These are phyloP conservation scores for Lactarius indigo DNA, from an alignment of 768 basidiomycete genomes.

Conservation along the genomic window DNA sequence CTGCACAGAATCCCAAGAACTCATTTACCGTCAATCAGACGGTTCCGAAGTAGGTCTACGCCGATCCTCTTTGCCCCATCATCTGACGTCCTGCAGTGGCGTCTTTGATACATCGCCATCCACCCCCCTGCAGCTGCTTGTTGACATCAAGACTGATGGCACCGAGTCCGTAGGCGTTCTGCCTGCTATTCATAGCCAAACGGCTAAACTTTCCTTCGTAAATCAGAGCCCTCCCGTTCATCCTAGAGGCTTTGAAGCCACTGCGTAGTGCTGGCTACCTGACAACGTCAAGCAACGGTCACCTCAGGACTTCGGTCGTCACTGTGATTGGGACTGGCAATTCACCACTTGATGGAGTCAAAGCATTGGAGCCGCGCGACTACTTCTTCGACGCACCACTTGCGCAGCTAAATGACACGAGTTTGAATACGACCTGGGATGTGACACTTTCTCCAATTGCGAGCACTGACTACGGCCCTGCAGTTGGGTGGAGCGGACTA, in stretches of 20 bases:
- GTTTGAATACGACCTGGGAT: conserved; percentile 40
- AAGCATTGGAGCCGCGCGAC: conserved; percentile 44
- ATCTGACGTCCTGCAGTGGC: conserved; percentile 32
- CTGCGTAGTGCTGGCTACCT: conserved; percentile 43
- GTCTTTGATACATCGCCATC: conserved; percentile 45
- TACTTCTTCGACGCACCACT: conserved; percentile 53
- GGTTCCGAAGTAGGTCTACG: conserved; percentile 38
- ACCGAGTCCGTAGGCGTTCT: conserved; percentile 34
- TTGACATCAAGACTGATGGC: conserved; percentile 53
- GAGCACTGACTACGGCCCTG: conserved; percentile 44
- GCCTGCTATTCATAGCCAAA: conserved; percentile 7
- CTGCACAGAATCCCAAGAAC: conserved; percentile 40
- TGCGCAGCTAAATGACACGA: conserved; percentile 36
- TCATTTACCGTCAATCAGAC: conserved; percentile 42
- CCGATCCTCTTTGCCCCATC: neutral
- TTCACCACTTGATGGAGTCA: conserved; percentile 45
- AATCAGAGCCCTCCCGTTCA: conserved; percentile 41
- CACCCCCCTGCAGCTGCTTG: conserved; percentile 44
- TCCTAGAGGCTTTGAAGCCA: conserved; percentile 44
- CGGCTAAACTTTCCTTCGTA: neutral
- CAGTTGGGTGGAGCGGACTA: conserved; percentile 49
- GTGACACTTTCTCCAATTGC: conserved; percentile 46
- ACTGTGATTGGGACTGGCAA: conserved; percentile 51
- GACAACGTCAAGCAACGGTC: conserved; percentile 44
- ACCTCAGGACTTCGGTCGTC: conserved; percentile 36